A percentile compares a stretch with the other conserved stretches of the same genome.
phyloP scores from a whole-genome alignment of 2,329 filamentous ascomycete genomes.

The Elsinoe batatas region DNA sequence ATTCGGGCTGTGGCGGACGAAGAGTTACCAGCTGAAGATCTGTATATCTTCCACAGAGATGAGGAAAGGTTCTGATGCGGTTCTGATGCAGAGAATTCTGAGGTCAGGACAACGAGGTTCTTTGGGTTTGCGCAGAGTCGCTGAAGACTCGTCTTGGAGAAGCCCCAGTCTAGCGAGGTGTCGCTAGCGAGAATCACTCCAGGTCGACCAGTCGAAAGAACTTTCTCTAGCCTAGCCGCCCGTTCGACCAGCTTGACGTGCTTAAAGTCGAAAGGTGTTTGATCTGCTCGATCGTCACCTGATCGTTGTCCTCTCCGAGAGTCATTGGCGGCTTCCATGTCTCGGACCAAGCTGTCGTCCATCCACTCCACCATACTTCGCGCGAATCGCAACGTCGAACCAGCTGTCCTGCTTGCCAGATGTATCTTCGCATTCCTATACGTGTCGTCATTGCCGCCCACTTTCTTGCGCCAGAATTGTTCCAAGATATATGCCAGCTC shows the following conservation, averaged over 20 bases:
- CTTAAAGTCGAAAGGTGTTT: conserved; percentile 81
- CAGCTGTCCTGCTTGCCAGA: conserved; percentile 74
- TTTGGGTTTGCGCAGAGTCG: conserved; percentile 63
- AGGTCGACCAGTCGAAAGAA: conserved; percentile 46
- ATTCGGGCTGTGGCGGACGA: neutral
- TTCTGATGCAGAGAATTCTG: conserved; percentile 38
- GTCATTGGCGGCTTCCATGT: conserved; percentile 43
- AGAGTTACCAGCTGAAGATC: neutral
- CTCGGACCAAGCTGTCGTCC: conserved; percentile 87
- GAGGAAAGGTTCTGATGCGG: neutral
- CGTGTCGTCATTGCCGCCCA: conserved; percentile 30
- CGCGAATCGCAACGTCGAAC: conserved; percentile 81
- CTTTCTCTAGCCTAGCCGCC: conserved; percentile 65
- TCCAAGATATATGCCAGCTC: conserved; percentile 89
- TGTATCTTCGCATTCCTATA: conserved; percentile 54
- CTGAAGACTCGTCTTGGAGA: conserved; percentile 71
- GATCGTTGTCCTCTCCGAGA: conserved; percentile 24
- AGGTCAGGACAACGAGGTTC: conserved; percentile 81
- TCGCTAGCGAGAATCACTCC: conserved; percentile 86
- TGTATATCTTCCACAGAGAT: conserved; percentile 6
- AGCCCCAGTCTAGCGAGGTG: conserved; percentile 85
- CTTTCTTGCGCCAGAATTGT: conserved; percentile 66
- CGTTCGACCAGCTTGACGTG: conserved; percentile 76
- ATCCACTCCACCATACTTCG: conserved; percentile 99
- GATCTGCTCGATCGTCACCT: conserved; percentile 36